These are phyloP conservation scores for Daedaleopsis sinensis DNA, from an alignment of 768 basidiomycete species.

Conservation along the genomic window DNA sequence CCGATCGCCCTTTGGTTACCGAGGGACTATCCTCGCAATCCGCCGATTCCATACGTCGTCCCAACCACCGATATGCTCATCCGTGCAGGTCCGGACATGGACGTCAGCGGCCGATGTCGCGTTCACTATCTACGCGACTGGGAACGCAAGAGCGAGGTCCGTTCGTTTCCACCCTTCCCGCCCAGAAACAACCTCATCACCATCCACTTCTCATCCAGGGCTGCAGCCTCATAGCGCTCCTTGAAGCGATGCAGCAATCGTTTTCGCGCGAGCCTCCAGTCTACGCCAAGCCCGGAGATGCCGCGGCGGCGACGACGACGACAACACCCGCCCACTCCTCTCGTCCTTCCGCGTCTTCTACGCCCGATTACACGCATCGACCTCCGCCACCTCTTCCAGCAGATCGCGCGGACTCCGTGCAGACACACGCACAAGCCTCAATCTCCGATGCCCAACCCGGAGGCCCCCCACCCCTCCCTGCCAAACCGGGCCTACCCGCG, in stretches of 20 bases:
- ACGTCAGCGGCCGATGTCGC: slow-evolving; percentile 75
- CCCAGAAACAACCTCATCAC: slow-evolving; percentile 13
- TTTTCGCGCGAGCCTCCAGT: slow-evolving; percentile 90
- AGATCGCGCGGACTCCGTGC: slow-evolving; percentile 13
- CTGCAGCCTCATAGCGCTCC: slow-evolving; percentile 71
- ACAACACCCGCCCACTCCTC: slow-evolving; percentile 14
- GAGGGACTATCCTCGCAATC: slow-evolving; percentile 76
- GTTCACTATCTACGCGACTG: slow-evolving; percentile 76
- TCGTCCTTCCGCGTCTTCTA: slow-evolving; percentile 16
- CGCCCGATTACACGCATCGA: slow-evolving; percentile 27
- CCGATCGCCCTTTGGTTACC: slow-evolving; percentile 90
- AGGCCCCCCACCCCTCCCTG: slow-evolving; percentile 43
- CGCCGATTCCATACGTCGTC: slow-evolving; percentile 90
- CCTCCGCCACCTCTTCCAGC: slow-evolving; percentile 31
- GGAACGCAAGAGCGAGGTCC: slow-evolving; percentile 82
- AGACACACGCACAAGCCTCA: slow-evolving; percentile 2
- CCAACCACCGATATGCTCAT: slow-evolving; percentile 92
- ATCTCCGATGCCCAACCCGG: slow-evolving; percentile 13
- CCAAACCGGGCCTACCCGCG: slow-evolving; percentile 36
- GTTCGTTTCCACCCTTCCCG: slow-evolving; percentile 10
- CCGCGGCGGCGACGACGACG: slow-evolving; percentile 5
- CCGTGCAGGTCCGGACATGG: slow-evolving; percentile 71
- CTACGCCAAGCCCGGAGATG: slow-evolving; percentile 74
- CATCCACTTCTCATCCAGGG: slow-evolving; percentile 55
- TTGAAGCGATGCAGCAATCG: slow-evolving; percentile 76